Evolutionary conservation across 2,329 filamentous ascomycete species (phyloP), one percentile per base, ranked within the genome.

Genomic region (Xylaria hypoxylon): DNA sequence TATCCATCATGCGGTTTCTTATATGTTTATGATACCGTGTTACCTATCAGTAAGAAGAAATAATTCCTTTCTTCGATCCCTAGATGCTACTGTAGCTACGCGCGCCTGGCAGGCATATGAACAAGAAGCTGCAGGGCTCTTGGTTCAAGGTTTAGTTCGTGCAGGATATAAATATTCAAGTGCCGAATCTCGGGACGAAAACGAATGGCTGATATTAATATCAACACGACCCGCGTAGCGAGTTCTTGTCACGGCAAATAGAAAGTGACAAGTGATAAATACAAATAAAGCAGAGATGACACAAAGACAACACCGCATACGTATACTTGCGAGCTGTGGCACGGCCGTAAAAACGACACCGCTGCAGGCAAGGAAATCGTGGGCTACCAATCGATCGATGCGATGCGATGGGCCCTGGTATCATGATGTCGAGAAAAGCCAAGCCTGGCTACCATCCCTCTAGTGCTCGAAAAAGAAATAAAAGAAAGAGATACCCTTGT

Each of bases 361-460:
- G n/a, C 17, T 51, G 24, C 19, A 38, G 17, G 22, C 17, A 19
- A 19, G 38, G 45, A 45, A 44, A n/a, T 8, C 38, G 33, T 31
- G 17, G 26, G 35, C 17, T 62, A 33, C 40, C 40, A 15, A 62
- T 47, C 22, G 51, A 33, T 40, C 50, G 8, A 42, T 15, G 33
- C 15, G 13, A 50, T 28, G 15, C 31, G 44, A 33, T 24, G 7
- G 3, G 19, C 3, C 26, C 15, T 47, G 13, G 48, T 53, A 53
- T 47, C 28, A 15, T 38, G 19, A 44, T 15, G n/a, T 17, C 13
- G 10, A 38, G 11, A 35, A 38, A 15, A 2, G 4, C 15, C 13
- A 47, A 15, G 15, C 38, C 19, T n/a, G 10, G 35, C n/a, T 35
- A 35, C 3, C 28, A 11, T 24, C 47, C 35, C 11, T 15, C 6